A percentile compares a stretch with the other conserved stretches of the same genome.
Evolutionary conservation across 2,329 filamentous ascomycete genomes (phyloP).

Genomic region (Aspergillus clavatus): DNA sequence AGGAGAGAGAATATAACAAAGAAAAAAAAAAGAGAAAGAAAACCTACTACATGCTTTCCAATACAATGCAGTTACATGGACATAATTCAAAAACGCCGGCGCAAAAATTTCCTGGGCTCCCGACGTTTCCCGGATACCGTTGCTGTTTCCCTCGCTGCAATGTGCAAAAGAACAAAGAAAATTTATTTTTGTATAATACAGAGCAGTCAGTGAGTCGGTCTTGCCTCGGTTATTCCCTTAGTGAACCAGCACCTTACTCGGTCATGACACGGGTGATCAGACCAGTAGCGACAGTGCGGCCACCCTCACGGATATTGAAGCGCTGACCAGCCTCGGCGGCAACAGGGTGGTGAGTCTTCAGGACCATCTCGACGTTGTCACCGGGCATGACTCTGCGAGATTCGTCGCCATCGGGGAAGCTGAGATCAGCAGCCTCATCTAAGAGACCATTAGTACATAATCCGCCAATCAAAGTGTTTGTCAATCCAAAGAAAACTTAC

Average conservation of each 20-base stretch:
- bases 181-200: slow-evolving; percentile 29
- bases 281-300: slow-evolving; percentile 80
- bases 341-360: slow-evolving; percentile 76
- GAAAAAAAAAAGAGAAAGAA: too few relatives aligned
- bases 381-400: slow-evolving; percentile 92
- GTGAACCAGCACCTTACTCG: slow-evolving; percentile 29
- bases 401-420: slow-evolving; percentile 77
- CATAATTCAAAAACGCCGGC: slow-evolving; percentile 34
- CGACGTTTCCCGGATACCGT: slow-evolving; percentile 25
- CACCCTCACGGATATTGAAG: slow-evolving; percentile 98
- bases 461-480: slow-evolving; percentile 16
- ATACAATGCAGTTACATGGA: slow-evolving; percentile 33
- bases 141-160: slow-evolving; percentile 34
- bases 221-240: not conserved
- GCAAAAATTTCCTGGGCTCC: slow-evolving; percentile 16
- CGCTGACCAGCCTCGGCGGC: slow-evolving; percentile 88
- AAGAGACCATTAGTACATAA: slow-evolving; percentile 7
- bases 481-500: slow-evolving; percentile 48
- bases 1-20: slow-evolving; percentile 27
- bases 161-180: slow-evolving; percentile 23
- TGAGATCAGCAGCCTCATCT: slow-evolving; percentile 68
- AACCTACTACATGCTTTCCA: slow-evolving; percentile 24
- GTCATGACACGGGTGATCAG: slow-evolving; percentile 68
- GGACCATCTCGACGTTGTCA: slow-evolving; percentile 97
- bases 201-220: slow-evolving; percentile 17